These are phyloP conservation scores for Forsythia viridissima DNA, from an alignment of 257 asterid species.

Conservation along the genomic window DNA sequence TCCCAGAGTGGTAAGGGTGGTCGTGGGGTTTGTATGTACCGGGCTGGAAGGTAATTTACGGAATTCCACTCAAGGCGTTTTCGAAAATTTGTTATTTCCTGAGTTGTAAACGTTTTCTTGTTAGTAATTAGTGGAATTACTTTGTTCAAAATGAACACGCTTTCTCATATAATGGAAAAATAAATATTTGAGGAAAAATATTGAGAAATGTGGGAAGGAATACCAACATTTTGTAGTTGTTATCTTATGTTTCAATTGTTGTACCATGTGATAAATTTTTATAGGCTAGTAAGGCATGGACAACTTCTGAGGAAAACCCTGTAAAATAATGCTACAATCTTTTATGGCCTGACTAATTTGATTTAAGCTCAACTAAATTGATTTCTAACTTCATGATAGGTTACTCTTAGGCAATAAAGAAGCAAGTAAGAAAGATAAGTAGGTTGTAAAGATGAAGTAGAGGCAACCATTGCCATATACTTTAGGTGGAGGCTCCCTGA, in stretches of 20 bases:
- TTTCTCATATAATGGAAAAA: background rate
- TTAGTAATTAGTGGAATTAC: background rate
- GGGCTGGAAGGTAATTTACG: conserved; percentile 76
- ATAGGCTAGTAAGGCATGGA: background rate
- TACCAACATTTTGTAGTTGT: background rate
- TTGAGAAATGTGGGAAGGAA: background rate
- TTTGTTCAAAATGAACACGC: background rate
- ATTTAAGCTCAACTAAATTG: background rate
- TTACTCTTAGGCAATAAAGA: background rate
- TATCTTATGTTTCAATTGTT: background rate
- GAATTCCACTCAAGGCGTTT: background rate
- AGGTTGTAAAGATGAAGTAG: background rate
- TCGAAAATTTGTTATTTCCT: too few species aligned
- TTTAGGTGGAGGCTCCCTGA: background rate
- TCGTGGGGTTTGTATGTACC: conserved; percentile 68
- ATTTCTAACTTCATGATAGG: background rate
- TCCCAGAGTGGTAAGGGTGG: conserved; percentile 44
- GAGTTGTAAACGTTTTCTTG: too few species aligned
- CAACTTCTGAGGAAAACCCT: background rate
- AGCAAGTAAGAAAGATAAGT: too few species aligned
- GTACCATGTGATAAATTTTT: background rate
- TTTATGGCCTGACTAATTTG: background rate
- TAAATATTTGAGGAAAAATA: background rate
- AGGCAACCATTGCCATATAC: background rate
- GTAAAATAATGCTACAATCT: background rate